Evolutionary conservation across 108 stramenopile species (phyloP), one percentile per base, ranked within the genome.

Genomic region (Conticribra guillardii): DNA sequence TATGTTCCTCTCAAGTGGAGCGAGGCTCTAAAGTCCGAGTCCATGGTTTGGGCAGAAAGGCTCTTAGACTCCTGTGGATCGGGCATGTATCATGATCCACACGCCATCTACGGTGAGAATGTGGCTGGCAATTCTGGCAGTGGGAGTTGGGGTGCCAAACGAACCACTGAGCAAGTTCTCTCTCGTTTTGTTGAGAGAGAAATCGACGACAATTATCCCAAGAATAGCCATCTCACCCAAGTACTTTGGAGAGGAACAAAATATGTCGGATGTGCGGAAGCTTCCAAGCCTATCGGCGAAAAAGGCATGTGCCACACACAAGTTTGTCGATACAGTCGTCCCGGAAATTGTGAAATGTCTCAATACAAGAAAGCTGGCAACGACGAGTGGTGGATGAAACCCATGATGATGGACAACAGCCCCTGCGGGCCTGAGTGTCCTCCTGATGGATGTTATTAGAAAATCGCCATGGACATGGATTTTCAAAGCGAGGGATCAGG

Each of bases 181-280:
- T 54, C 66, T 11, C 24, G 66, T 27, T 77, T 66, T 23, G 76
- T 81, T 45, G 76, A 81, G 30, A 57, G 60, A 4, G 75, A 78
- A 46, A 51, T 27, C 41, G 59, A 67, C 2, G 37, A 67, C 24
- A 11, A 41, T 18, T 73, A 46, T 5, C 79, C 81, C 7, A 17
- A 48, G 14, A 78, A 82, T 30, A 46, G 64, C 19, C 81, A 82
- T 53, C 63, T 78, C 3, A 82, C 81, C 2, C 76, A 78, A 54
- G 76, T 73, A 0, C 55, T 82, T 31, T 82, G 81, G 81, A 37
- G 76, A 41, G 22, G 64, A 19, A 30, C 64, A 8, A 46, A 67
- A 28, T 77, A 68, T 37, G 81, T 82, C n/a, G 81, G 81, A 11
- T 82, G 81, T 60, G 71, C 71, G 0, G 79, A 80, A 27, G 61